Base-by-base conservation (phyloP, 1,139 yeast species). In the Blastobotrys elegans region DNA sequence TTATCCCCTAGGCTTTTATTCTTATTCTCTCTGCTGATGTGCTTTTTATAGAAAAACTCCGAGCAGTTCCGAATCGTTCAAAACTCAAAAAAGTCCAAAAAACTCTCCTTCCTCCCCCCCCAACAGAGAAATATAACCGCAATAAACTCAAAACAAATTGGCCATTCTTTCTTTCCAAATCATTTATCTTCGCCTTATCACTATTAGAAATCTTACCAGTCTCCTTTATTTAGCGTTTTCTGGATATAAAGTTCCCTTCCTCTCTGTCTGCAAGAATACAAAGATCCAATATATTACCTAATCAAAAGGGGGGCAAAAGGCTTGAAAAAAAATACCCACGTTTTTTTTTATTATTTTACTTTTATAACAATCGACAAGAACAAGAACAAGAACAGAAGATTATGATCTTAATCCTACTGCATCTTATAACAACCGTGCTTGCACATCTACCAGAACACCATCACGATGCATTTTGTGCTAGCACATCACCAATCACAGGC, bases 401-500 rank as follows among this genome's bases (percentile, higher is more conserved):
- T 24, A 24, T 24, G 27, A 24, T 5, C 5, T 6, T 24, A 30
- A n/a, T 30, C 13, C n/a, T 6, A 5, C n/a, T n/a, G 33, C 33
- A 7, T n/a, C n/a, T 30, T n/a, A 6, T n/a, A 5, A 13, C 33
- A 30, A 22, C 24, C 13, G 20, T 11, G 20, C 13, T 30, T 6
- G 30, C 18, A 2, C 40, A 37, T 22, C 40, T 37, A 13, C 40
- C 40, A 26, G 30, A 6, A 6, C 34, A 27, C 18, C 6, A 10
- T 21, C 18, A 7, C 37, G 14, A 27, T 5, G 24, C 32, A 3
- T 18, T 40, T 20, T 62, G 66, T 50, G 51, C 63, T 5, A 55
- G 59, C 8, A 57, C 55, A 2, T 61, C 65, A 5, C 64, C 59
- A 21, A 41, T 50, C 17, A 60, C 65, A 1, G 67, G 67, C 21